Conservation (phyloP, 1,284 basidiomycete genomes). For the Trametes polyzona region DNA sequence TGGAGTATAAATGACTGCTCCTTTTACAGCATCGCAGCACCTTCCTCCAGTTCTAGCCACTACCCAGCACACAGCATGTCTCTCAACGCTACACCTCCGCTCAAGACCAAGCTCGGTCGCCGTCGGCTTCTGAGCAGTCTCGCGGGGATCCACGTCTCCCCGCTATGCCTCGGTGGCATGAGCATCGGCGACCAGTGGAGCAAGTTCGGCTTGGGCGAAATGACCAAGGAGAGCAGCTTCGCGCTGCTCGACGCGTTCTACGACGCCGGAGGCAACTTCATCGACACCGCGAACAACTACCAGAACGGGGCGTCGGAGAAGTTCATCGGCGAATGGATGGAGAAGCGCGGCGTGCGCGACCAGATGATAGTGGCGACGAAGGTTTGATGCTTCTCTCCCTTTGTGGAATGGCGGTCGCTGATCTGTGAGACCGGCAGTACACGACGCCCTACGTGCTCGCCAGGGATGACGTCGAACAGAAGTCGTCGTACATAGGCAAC, state of each 20-base stretch:
- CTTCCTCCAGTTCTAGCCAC: neutral
- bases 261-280: constrained; percentile 54
- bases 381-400: constrained; percentile 11
- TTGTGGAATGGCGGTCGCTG: neutral
- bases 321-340: constrained; percentile 49
- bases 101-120: constrained; percentile 42
- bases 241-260: constrained; percentile 52
- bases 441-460: constrained; percentile 43
- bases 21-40: neutral
- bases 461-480: constrained; percentile 36
- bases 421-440: constrained; percentile 46
- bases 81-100: constrained; percentile 27
- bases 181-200: constrained; percentile 51
- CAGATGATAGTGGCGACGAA: constrained; percentile 48
- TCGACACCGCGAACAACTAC: constrained; percentile 58
- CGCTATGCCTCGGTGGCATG: constrained; percentile 53
- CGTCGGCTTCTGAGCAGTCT: constrained; percentile 48
- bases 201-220: constrained; percentile 36
- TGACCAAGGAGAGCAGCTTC: constrained; percentile 37
- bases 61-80: neutral
- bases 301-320: constrained; percentile 32
- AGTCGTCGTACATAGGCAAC: constrained; percentile 52
- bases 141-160: constrained; percentile 38
- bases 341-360: constrained; percentile 42
- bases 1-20: too few relatives aligned